Evolutionary conservation across 208 protist species (phyloP).

Genomic region (Trypanosoma avium): DNA sequence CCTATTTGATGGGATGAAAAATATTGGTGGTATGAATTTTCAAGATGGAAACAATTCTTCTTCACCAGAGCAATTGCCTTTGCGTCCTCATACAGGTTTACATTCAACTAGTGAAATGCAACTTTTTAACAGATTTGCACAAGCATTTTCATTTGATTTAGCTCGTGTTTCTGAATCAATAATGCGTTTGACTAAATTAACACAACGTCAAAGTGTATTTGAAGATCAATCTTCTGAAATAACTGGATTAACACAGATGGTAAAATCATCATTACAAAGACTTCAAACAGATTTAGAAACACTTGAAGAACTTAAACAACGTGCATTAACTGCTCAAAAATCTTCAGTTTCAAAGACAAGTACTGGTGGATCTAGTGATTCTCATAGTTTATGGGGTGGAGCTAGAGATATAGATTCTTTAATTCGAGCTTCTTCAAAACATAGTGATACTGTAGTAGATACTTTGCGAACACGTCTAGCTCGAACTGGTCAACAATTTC

Average conservation of each 20-base stretch:
- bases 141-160: conserved; percentile 80
- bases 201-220: conserved; percentile 82
- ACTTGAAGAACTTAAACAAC: conserved; percentile 76
- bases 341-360: conserved; percentile 5
- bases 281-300: conserved; percentile 79
- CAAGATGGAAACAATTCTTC: background rate
- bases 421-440: conserved; percentile 29
- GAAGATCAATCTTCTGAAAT: conserved; percentile 86
- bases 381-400: conserved; percentile 26
- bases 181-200: conserved; percentile 79
- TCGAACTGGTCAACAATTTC: conserved; percentile 81
- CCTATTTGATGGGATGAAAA: conserved; percentile 29
- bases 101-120: conserved; percentile 74
- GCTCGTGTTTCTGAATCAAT: conserved; percentile 79
- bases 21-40: background rate
- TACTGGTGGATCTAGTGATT: conserved; percentile 10
- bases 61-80: background rate
- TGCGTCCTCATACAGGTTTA: conserved; percentile 21
- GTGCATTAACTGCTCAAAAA: conserved; percentile 56
- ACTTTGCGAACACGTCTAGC: conserved; percentile 71
- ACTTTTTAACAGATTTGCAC: conserved; percentile 80
- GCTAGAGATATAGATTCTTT: conserved; percentile 10
- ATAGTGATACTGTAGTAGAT: conserved; percentile 66
- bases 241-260: conserved; percentile 69
- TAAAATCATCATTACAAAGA: conserved; percentile 75